Percentiles rank a stretch among this genome's conserved stretches.
Evolutionary conservation across 768 basidiomycete species (phyloP).

Genomic region (Mrakia gelida): DNA sequence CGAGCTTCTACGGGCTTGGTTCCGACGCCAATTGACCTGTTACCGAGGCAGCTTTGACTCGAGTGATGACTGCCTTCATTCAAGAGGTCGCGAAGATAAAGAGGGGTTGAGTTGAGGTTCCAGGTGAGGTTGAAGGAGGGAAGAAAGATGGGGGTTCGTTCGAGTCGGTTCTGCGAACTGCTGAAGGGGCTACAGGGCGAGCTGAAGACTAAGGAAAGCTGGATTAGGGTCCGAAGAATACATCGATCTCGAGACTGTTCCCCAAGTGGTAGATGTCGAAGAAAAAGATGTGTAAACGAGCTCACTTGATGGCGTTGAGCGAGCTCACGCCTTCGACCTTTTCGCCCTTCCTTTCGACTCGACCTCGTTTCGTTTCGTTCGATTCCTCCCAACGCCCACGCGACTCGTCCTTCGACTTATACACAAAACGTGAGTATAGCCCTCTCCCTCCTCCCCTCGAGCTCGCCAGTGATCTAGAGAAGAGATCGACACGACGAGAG

Average conservation of each 20-base stretch:
- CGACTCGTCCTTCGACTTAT: background rate
- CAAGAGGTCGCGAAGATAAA: background rate
- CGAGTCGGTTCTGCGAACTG: background rate
- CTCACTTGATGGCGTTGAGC: slow-evolving; percentile 5
- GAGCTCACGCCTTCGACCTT: slow-evolving; percentile 33
- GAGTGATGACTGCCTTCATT: slow-evolving; percentile 30
- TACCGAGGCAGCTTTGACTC: slow-evolving; percentile 33
- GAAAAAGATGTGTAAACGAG: slow-evolving; percentile 27
- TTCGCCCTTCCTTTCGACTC: slow-evolving; percentile 34
- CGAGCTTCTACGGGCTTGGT: slow-evolving; percentile 79
- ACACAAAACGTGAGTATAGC: background rate
- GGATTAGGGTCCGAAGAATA: background rate
- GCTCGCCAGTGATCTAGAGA: background rate
- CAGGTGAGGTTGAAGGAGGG: no score
- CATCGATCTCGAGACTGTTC: no score
- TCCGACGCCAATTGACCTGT: slow-evolving; percentile 53
- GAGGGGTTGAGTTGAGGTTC: no score
- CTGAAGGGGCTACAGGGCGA: background rate
- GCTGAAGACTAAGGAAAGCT: background rate
- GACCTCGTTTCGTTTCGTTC: no score
- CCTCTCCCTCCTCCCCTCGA: background rate
- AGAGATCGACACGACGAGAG: background rate
- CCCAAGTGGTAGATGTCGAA: background rate
- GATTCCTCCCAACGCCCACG: background rate
- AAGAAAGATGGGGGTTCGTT: background rate